phyloP scores from a whole-genome alignment of 2,329 filamentous ascomycete genomes.

The Didymella pinodella region DNA sequence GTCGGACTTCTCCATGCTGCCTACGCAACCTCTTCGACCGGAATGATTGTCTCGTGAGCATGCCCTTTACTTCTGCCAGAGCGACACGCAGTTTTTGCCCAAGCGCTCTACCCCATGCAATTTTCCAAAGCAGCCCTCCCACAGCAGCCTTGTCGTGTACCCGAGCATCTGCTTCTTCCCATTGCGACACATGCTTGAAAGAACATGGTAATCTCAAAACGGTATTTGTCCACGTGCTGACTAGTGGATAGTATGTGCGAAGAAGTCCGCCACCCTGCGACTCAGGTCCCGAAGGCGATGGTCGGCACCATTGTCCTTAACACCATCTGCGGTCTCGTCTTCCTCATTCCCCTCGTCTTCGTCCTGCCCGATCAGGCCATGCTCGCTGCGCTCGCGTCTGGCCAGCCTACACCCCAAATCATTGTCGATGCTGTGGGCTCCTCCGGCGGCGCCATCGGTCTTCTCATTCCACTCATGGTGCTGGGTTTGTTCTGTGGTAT shows the following conservation, averaged over 20 bases:
- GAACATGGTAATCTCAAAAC: conserved; percentile 26
- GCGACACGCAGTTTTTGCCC: conserved; percentile 33
- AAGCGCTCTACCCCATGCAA: conserved; percentile 30
- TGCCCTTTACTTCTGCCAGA: conserved; percentile 42
- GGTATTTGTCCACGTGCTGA: conserved; percentile 36
- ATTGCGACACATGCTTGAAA: conserved; percentile 31
- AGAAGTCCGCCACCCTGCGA: conserved; percentile 71
- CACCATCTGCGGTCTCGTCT: conserved; percentile 70
- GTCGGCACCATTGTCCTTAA: conserved; percentile 72
- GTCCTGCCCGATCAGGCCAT: conserved; percentile 69
- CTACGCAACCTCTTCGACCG: conserved; percentile 77
- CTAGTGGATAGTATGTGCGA: conserved; percentile 70
- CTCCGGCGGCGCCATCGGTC: conserved; percentile 67
- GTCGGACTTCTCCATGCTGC: conserved; percentile 76
- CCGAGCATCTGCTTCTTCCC: conserved; percentile 26
- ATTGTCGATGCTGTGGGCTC: conserved; percentile 69
- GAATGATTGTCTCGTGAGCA: conserved; percentile 79
- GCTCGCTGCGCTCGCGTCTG: conserved; percentile 62
- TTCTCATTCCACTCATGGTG: conserved; percentile 71
- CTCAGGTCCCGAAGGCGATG: conserved; percentile 77
- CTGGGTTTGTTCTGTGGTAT: conserved; percentile 72
- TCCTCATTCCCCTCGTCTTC: conserved; percentile 73
- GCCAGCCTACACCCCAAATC: conserved; percentile 71
- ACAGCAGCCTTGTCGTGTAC: conserved; percentile 25
- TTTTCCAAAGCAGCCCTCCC: conserved; percentile 30